Percentiles rank a stretch among this genome's conserved stretches.
Evolutionary conservation across 257 asterid genomes (phyloP).

Genomic region (Nicotiana otophora): DNA sequence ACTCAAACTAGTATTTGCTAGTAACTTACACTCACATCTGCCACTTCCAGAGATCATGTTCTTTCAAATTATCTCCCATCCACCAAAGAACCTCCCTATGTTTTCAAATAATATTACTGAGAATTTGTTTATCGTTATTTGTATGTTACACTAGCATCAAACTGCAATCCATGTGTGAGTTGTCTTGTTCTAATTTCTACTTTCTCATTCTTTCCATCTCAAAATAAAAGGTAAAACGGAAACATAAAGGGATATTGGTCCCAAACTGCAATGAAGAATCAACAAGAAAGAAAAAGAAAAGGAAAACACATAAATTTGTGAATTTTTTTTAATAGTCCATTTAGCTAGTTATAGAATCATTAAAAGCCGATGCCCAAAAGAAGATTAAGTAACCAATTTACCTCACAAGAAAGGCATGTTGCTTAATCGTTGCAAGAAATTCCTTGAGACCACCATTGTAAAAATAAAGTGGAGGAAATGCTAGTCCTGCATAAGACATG

Average conservation of each 20-base stretch:
- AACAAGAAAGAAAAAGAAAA: background rate
- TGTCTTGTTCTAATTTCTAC: background rate
- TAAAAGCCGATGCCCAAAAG: slow-evolving; percentile 7
- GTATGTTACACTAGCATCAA: background rate
- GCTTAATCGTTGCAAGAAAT: slow-evolving; percentile 84
- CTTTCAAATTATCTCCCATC: background rate
- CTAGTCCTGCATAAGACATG: slow-evolving; percentile 61
- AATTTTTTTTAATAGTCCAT: background rate
- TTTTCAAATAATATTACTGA: background rate
- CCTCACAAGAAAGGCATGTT: slow-evolving; percentile 78
- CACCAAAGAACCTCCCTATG: background rate
- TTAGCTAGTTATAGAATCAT: background rate
- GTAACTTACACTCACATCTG: background rate
- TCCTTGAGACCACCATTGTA: slow-evolving; percentile 96
- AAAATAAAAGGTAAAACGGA: background rate
- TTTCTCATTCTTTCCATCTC: background rate
- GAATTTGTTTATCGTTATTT: background rate
- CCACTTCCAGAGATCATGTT: background rate
- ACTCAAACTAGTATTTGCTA: background rate
- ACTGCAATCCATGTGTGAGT: background rate
- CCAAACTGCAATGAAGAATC: background rate
- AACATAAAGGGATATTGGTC: background rate
- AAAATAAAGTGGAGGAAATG: slow-evolving; percentile 92
- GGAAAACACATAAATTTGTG: background rate
- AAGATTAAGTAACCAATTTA: slow-evolving; percentile 27